Conservation (phyloP, 805 yeast genomes). For the Metschnikowia proteae region DNA sequence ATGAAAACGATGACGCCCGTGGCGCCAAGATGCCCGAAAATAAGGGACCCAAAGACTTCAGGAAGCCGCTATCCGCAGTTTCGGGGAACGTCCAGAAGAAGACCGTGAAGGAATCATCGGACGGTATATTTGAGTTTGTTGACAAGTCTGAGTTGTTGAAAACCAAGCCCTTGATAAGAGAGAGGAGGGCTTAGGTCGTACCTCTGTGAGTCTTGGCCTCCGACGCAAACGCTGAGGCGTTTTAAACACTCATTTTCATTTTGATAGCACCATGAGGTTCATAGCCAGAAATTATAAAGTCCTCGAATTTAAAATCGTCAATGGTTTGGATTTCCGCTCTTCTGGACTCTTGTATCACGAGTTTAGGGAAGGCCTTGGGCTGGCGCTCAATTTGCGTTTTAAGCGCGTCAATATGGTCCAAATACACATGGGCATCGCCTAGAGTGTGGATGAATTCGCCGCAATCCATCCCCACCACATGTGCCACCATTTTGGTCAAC, state of each 20-base stretch:
- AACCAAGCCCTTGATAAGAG: background rate
- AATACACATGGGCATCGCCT: slow-evolving; percentile 96
- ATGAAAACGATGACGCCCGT: background rate
- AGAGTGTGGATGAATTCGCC: slow-evolving; percentile 93
- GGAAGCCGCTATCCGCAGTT: slow-evolving; percentile 2
- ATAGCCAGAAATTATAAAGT: slow-evolving; percentile 77
- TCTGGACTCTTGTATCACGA: slow-evolving; percentile 59
- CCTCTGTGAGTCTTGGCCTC: no score
- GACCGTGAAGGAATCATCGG: background rate
- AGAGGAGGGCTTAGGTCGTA: background rate
- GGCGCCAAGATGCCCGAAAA: background rate
- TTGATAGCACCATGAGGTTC: slow-evolving; percentile 79
- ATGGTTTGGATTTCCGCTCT: slow-evolving; percentile 51
- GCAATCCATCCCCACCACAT: slow-evolving; percentile 89
- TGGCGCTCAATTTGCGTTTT: slow-evolving; percentile 70
- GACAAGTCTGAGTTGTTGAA: slow-evolving; percentile 17
- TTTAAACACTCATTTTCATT: slow-evolving; percentile 94
- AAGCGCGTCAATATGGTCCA: slow-evolving; percentile 89
- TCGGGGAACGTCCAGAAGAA: background rate
- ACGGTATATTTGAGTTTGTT: slow-evolving; percentile 41
- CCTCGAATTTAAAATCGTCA: slow-evolving; percentile 86
- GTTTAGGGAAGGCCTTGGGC: slow-evolving; percentile 79
- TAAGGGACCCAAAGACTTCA: background rate
- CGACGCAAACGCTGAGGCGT: no score
- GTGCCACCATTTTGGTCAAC: slow-evolving; percentile 91